Evolutionary conservation across 495 filamentous ascomycete genomes (phyloP).

Genomic region (Polyplosphaeria fusca): DNA sequence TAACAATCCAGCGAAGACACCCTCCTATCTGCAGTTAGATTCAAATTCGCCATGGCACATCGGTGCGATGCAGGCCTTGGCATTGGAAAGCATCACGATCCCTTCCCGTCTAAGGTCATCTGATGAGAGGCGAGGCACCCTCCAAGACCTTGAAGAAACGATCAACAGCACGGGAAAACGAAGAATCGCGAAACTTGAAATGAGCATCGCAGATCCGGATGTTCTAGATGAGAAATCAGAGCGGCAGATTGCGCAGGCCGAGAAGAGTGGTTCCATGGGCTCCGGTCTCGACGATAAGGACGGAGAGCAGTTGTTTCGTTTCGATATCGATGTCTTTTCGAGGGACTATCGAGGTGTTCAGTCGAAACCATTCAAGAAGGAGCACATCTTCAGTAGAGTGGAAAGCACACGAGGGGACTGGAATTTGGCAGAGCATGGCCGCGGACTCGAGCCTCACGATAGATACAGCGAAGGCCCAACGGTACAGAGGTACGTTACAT

Average conservation of each 20-base stretch:
- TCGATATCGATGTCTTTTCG: constrained; percentile 30
- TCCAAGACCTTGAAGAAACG: constrained; percentile 65
- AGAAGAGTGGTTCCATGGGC: constrained; percentile 25
- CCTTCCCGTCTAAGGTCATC: constrained; percentile 65
- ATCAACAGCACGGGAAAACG: constrained; percentile 77
- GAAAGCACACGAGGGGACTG: constrained; percentile 35
- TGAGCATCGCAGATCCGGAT: constrained; percentile 45
- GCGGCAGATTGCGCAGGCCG: constrained; percentile 20
- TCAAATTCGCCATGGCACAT: constrained; percentile 72
- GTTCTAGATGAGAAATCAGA: constrained; percentile 25
- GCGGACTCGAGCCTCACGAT: constrained; percentile 21
- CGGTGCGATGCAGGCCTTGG: constrained; percentile 71
- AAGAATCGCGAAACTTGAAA: constrained; percentile 70
- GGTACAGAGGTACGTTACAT: constrained; percentile 31
- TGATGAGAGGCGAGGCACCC: constrained; percentile 46
- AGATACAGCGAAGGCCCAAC: constrained; percentile 28
- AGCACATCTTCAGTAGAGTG: constrained; percentile 35
- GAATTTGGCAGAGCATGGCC: constrained; percentile 23
- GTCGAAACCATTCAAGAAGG: constrained; percentile 15
- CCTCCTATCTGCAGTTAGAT: constrained; percentile 62
- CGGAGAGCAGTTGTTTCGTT: constrained; percentile 14
- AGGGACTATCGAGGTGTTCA: constrained; percentile 19
- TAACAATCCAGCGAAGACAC: constrained; percentile 55
- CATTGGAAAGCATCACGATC: constrained; percentile 76
- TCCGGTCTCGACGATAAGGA: constrained; percentile 9